A percentile compares a stretch with the other conserved stretches of the same genome.
These are phyloP conservation scores for Populus pruinosa DNA, from an alignment of 345 rosid species.

Conservation along the genomic window DNA sequence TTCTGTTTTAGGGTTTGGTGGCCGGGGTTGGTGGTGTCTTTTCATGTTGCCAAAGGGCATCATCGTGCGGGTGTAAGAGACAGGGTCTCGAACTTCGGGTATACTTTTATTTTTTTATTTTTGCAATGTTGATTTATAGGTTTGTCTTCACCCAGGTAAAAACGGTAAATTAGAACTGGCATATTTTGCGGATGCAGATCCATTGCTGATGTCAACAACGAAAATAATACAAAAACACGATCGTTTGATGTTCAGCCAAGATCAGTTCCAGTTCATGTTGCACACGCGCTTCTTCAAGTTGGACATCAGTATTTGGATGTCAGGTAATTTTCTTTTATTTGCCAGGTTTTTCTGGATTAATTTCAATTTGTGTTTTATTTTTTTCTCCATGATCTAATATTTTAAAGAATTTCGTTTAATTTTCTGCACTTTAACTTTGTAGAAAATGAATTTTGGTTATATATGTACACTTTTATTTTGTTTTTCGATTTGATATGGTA, in stretches of 20 bases:
- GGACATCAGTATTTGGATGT: slow-evolving; percentile 33
- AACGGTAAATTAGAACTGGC: neutral
- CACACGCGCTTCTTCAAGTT: slow-evolving; percentile 17
- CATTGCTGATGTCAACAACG: too few species aligned
- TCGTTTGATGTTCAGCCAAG: neutral
- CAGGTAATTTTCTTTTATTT: slow-evolving; percentile 11
- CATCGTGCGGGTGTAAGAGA: too few species aligned
- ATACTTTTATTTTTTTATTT: too few species aligned
- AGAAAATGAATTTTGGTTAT: too few species aligned
- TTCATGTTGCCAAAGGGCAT: too few species aligned
- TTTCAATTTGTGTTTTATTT: neutral
- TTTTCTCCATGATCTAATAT: neutral
- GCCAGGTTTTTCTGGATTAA: neutral
- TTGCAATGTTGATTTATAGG: too few species aligned
- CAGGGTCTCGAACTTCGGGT: too few species aligned
- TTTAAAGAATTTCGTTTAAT: too few species aligned
- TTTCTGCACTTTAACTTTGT: too few species aligned
- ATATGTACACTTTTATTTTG: too few species aligned
- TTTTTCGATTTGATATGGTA: neutral
- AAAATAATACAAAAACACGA: neutral
- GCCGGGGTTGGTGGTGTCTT: too few species aligned
- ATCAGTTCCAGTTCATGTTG: slow-evolving; percentile 20
- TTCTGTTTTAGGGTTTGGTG: too few species aligned
- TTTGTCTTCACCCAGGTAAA: neutral
- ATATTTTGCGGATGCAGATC: neutral